A percentile compares a stretch with the other conserved stretches of the same genome.
Evolutionary conservation across 371 early-diverging fungal species (phyloP).

Genomic region (Actinomucor elegans): DNA sequence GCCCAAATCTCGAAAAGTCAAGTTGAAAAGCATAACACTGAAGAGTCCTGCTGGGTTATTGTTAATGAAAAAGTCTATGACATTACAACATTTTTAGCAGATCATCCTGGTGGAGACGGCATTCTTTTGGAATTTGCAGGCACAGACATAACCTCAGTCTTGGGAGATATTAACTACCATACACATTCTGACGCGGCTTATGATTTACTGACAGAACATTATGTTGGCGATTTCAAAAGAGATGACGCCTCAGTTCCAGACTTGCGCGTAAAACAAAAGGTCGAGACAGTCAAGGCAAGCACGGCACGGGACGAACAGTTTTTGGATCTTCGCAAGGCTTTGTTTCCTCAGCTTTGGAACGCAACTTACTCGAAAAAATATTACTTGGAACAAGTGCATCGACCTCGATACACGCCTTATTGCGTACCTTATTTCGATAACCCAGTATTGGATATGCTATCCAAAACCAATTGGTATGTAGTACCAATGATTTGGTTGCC

Average conservation of each 20-base stretch:
- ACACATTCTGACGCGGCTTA: conserved; percentile 85
- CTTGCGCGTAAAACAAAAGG: background rate
- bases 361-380: conserved; percentile 75
- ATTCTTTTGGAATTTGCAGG: conserved; percentile 78
- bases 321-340: conserved; percentile 81
- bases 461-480: conserved; percentile 90
- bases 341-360: conserved; percentile 84
- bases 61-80: conserved; percentile 93
- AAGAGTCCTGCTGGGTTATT: conserved; percentile 93
- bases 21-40: conserved; percentile 82
- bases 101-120: conserved; percentile 82
- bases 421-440: conserved; percentile 78
- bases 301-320: conserved; percentile 56
- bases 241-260: conserved; percentile 15
- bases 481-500: conserved; percentile 91
- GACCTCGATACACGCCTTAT: conserved; percentile 64
- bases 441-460: conserved; percentile 72
- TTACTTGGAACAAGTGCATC: conserved; percentile 91
- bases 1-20: background rate
- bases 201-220: conserved; percentile 78
- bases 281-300: background rate
- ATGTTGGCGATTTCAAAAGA: conserved; percentile 63
- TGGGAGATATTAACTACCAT: conserved; percentile 77
- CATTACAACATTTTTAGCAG: conserved; percentile 87
- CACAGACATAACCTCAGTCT: conserved; percentile 63